These are phyloP conservation scores for Yamadazyma aaseri DNA, from an alignment of 1,139 yeast species.

Conservation along the genomic window DNA sequence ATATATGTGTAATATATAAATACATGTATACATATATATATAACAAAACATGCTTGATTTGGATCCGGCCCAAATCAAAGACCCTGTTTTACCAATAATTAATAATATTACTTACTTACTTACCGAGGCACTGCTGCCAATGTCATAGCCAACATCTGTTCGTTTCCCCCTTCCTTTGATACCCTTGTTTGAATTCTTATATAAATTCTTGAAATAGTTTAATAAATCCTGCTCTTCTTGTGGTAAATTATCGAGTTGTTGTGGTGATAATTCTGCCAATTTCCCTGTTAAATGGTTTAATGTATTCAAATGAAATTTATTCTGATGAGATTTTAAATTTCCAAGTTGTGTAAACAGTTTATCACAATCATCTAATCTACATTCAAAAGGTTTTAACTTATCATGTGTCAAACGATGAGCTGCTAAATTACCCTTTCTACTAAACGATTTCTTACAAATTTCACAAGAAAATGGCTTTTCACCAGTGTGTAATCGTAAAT, in stretches of 20 bases:
- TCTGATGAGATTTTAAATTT: slow-evolving; percentile 90
- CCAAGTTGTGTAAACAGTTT: slow-evolving; percentile 91
- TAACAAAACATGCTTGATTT: too few relatives aligned
- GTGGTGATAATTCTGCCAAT: slow-evolving; percentile 55
- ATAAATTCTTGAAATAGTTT: slow-evolving; percentile 73
- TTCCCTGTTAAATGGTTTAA: slow-evolving; percentile 62
- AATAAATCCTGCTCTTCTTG: slow-evolving; percentile 65
- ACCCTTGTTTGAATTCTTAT: slow-evolving; percentile 86
- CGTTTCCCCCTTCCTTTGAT: slow-evolving; percentile 82
- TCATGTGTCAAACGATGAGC: slow-evolving; percentile 84
- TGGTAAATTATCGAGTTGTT: slow-evolving; percentile 51
- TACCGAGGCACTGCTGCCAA: too few relatives aligned
- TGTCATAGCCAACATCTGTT: slow-evolving; percentile 1
- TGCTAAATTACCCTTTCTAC: slow-evolving; percentile 86
- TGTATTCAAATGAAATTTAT: slow-evolving; percentile 76
- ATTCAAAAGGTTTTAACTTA: slow-evolving; percentile 73
- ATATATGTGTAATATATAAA: too few relatives aligned
- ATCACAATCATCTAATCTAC: slow-evolving; percentile 78
- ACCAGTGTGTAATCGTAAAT: slow-evolving; percentile 85
- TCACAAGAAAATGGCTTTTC: slow-evolving; percentile 84
- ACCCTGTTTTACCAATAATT: too few relatives aligned
- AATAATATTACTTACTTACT: too few relatives aligned
- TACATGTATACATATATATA: too few relatives aligned
- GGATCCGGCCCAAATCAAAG: too few relatives aligned
- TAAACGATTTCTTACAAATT: slow-evolving; percentile 69